Evolutionary conservation across 164 flowering plant genomes (phyloP), one percentile per base, ranked within the genome.

Genomic region (Aristolochia californica): DNA sequence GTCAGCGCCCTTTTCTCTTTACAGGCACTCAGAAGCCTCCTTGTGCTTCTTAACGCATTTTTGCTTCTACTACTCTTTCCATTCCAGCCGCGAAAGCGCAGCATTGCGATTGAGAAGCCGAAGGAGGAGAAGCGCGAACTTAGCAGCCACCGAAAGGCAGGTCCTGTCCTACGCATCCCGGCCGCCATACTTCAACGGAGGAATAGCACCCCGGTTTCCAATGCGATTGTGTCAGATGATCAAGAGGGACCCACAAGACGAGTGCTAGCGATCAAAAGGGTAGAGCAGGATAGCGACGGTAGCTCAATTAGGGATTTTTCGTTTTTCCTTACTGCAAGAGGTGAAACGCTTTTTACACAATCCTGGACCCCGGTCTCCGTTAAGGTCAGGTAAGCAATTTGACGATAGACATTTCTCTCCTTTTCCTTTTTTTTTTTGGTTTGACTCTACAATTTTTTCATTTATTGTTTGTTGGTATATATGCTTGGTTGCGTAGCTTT

Each of bases 301-400:
- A 59, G 58, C 43, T 43, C 68, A 1, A 60, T 62, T 18, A 74
- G 87, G 66, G 83, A 73, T 13, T 75, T 64, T 51, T 72, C 65
- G 1, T 43, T 84, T 43, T 81, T 84, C 38, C 69, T 15, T 1
- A 68, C 78, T 0, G 13, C 64, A 0, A 75, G 87, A 59, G 87
- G 84, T 4, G 82, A 80, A 1, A 75, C 87, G 0, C 24, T 87
- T 22, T 87, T 84, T 48, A 83, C 89, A 18, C 88, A 81, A 70
- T 78, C 80, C 1, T 87, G 95, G 95, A 70, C 76, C 17, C 90
- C 90, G 1, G 70, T 66, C 13, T 61, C 73, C 15, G 61, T 48
- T 13, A 53, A 68, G 23, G 62, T 70, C 68, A 87, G 79, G 87
- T 83, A 30, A 40, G 65, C 21, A 24, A 3, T 15, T 59, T 26